A percentile compares a stretch with the other conserved stretches of the same genome.
Conservation (phyloP, 2,329 filamentous ascomycete genomes). For the Graphiopsis chlorocephala region DNA sequence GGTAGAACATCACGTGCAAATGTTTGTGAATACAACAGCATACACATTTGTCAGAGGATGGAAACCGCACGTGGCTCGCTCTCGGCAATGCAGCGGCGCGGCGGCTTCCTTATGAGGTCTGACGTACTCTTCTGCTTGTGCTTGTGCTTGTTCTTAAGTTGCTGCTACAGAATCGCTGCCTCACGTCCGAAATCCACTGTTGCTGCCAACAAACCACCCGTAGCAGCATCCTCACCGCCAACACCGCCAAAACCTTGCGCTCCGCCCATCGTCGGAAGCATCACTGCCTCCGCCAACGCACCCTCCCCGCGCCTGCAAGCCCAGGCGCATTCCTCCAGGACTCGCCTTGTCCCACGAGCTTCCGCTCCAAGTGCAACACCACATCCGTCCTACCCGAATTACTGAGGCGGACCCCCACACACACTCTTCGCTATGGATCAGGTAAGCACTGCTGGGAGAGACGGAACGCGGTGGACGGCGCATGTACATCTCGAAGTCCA, state of each 20-base stretch:
- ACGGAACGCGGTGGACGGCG: neutral
- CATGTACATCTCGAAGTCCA: neutral
- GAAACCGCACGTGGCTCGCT: neutral
- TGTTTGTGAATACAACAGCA: neutral
- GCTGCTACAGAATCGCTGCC: conserved; percentile 3
- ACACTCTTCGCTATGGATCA: conserved; percentile 15
- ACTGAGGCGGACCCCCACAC: conserved; percentile 1
- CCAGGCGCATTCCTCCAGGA: conserved; percentile 8
- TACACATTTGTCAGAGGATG: neutral
- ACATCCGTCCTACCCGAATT: conserved; percentile 4
- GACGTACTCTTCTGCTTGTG: conserved; percentile 7
- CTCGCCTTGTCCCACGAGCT: neutral
- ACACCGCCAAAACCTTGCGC: neutral
- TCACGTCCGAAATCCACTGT: neutral
- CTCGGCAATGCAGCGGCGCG: conserved; percentile 12
- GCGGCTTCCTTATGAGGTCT: conserved; percentile 8
- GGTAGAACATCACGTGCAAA: neutral
- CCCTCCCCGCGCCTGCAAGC: neutral
- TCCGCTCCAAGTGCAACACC: conserved; percentile 9
- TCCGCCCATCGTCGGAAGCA: neutral
- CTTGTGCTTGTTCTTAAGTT: neutral
- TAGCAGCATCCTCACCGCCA: neutral
- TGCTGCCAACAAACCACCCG: neutral
- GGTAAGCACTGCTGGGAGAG: conserved; percentile 11
- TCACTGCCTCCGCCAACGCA: neutral